These are phyloP conservation scores for Lunularia cruciata DNA, from an alignment of 225 moss, liverwort and hornwort species.

Conservation along the genomic window DNA sequence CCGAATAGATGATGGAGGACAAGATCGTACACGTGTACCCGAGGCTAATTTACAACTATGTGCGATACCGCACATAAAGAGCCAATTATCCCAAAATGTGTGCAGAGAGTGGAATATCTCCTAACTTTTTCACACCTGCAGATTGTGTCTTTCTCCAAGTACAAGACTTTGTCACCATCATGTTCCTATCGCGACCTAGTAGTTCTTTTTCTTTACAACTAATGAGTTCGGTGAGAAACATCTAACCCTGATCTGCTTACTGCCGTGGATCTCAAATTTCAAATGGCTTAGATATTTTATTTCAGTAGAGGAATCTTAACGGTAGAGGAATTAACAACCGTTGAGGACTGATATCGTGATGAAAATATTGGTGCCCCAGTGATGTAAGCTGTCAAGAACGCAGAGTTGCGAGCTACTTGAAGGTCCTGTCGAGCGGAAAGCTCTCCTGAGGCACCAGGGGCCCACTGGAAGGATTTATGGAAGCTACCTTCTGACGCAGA, in stretches of 20 bases:
- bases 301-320: not conserved
- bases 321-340: slow-evolving; percentile 4
- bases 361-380: not conserved
- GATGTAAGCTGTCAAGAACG: slow-evolving; percentile 1
- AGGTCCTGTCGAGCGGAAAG: too few species aligned
- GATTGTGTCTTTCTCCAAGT: too few species aligned
- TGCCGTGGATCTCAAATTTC: slow-evolving; percentile 14
- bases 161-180: too few species aligned
- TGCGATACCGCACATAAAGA: too few species aligned
- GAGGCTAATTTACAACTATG: too few species aligned
- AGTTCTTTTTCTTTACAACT: not conserved
- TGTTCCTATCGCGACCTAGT: not conserved
- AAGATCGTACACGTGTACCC: too few species aligned
- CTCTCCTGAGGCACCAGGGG: not conserved
- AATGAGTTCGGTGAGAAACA: not conserved
- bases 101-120: too few species aligned
- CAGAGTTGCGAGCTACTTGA: not conserved
- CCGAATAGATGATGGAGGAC: too few species aligned
- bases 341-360: slow-evolving; percentile 1
- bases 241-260: not conserved
- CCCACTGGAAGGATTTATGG: not conserved
- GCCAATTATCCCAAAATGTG: too few species aligned
- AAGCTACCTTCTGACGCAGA: not conserved
- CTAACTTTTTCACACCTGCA: too few species aligned
- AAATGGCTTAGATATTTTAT: not conserved